These are phyloP conservation scores for Rhynchosporium agropyri DNA, from an alignment of 2,329 filamentous ascomycete species.

Conservation along the genomic window DNA sequence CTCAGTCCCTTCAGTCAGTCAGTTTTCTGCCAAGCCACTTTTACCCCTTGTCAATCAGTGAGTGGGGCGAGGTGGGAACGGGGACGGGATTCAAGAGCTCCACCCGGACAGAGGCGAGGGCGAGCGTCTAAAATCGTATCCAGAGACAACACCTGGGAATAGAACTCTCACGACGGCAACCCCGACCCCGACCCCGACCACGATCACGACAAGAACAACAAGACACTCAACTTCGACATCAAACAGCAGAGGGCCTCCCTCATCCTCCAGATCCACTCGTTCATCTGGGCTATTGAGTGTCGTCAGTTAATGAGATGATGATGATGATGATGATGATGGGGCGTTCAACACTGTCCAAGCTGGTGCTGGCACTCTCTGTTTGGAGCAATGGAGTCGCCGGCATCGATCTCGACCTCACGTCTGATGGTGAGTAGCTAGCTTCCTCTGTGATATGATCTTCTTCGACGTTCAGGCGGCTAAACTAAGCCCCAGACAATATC, in stretches of 20 bases:
- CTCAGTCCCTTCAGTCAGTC: neutral
- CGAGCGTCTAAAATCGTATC: neutral
- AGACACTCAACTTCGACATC: neutral
- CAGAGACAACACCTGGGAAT: conserved; percentile 2
- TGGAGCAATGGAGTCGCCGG: conserved; percentile 16
- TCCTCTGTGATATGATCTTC: neutral
- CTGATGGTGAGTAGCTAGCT: conserved; percentile 9
- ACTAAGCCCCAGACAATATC: conserved; percentile 36
- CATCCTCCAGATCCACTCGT: conserved; percentile 13
- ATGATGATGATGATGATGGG: conserved; percentile 11
- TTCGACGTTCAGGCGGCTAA: neutral
- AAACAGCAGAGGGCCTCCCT: neutral
- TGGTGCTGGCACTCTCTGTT: conserved; percentile 19
- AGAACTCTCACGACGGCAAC: neutral
- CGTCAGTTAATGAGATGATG: conserved; percentile 11
- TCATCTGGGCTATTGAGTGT: conserved; percentile 17
- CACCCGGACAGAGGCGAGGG: neutral
- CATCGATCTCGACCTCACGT: conserved; percentile 18
- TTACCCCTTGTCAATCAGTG: neutral
- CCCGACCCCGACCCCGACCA: neutral
- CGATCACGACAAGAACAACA: conserved; percentile 6
- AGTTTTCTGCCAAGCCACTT: neutral
- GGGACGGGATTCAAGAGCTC: neutral
- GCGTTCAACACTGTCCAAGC: conserved; percentile 5
- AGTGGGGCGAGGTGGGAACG: neutral